Conservation (phyloP, 116 monocot genomes). For the Cymodocea nodosa region DNA sequence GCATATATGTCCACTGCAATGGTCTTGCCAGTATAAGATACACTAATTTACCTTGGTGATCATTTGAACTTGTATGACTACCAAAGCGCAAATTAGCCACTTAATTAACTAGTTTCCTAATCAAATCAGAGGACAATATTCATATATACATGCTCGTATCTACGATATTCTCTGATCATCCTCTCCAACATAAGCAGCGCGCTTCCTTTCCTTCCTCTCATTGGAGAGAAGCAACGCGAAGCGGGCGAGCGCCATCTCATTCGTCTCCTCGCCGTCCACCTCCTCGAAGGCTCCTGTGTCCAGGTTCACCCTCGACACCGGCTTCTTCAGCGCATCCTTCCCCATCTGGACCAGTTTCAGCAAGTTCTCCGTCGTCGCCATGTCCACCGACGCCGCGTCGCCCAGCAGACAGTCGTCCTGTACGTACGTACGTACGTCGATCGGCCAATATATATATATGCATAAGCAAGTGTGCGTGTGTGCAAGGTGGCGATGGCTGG, state of each 20-base stretch:
- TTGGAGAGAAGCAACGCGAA: not conserved
- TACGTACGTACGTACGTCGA: not conserved
- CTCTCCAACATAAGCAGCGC: not conserved
- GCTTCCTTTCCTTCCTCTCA: not conserved
- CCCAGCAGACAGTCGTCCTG: slow-evolving; percentile 18
- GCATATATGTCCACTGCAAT: too few species aligned
- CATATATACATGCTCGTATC: too few species aligned
- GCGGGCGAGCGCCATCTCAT: not conserved
- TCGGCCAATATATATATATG: not conserved
- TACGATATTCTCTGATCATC: too few species aligned
- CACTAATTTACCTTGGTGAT: too few species aligned
- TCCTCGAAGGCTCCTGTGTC: slow-evolving; percentile 16
- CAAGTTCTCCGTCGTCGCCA: slow-evolving; percentile 25
- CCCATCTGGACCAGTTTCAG: slow-evolving; percentile 11
- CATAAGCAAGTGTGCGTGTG: not conserved
- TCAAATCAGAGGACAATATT: too few species aligned
- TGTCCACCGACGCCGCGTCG: slow-evolving; percentile 13
- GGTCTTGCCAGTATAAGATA: too few species aligned
- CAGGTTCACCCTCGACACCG: slow-evolving; percentile 18
- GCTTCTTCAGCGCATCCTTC: slow-evolving; percentile 19
- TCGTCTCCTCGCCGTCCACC: slow-evolving; percentile 6
- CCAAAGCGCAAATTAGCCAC: too few species aligned
- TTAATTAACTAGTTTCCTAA: too few species aligned
- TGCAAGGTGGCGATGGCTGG: not conserved
- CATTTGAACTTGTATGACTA: too few species aligned